Evolutionary conservation across 805 yeast species (phyloP).

Genomic region (Starmerella khaoyaiensis): DNA sequence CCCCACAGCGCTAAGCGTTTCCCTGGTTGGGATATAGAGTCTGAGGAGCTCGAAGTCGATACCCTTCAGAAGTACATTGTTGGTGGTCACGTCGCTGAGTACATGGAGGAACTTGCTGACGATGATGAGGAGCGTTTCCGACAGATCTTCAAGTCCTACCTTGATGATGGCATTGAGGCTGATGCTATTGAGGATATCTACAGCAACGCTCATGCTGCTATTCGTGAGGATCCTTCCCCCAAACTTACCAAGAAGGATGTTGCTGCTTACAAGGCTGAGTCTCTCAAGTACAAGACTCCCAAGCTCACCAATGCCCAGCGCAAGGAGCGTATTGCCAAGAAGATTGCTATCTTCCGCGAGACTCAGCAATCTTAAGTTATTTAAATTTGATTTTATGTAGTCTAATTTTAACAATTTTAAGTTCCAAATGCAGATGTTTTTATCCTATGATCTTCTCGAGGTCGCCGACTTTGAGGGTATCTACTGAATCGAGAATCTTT

Average conservation of each 20-base stretch:
- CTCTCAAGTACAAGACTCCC: conserved; percentile 78
- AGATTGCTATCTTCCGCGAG: conserved; percentile 64
- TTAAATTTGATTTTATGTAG: conserved; percentile 2
- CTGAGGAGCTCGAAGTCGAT: conserved; percentile 97
- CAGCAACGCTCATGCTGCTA: conserved; percentile 84
- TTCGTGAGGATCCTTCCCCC: conserved; percentile 91
- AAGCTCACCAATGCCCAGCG: conserved; percentile 90
- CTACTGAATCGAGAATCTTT: conserved; percentile 9
- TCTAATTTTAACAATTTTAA: conserved; percentile 4
- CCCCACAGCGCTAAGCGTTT: conserved; percentile 99
- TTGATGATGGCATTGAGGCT: conserved; percentile 94
- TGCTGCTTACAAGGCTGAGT: conserved; percentile 95
- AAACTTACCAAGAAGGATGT: conserved; percentile 85
- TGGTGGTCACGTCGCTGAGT: conserved; percentile 99
- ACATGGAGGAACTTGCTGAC: conserved; percentile 99
- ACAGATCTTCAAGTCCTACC: conserved; percentile 89
- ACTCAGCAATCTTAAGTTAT: conserved; percentile 21
- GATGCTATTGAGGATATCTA: conserved; percentile 93
- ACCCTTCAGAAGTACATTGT: conserved; percentile 96
- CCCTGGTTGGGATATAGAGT: conserved; percentile 99
- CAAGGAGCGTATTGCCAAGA: conserved; percentile 75
- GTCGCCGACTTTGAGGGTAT: conserved; percentile 14
- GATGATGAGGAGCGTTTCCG: conserved; percentile 99
- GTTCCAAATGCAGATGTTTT: too few species aligned
- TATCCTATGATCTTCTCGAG: conserved; percentile 17